A percentile compares a stretch with the other conserved stretches of the same genome.
phyloP scores from a whole-genome alignment of 1,139 yeast species.

The Taphrina confusa region DNA sequence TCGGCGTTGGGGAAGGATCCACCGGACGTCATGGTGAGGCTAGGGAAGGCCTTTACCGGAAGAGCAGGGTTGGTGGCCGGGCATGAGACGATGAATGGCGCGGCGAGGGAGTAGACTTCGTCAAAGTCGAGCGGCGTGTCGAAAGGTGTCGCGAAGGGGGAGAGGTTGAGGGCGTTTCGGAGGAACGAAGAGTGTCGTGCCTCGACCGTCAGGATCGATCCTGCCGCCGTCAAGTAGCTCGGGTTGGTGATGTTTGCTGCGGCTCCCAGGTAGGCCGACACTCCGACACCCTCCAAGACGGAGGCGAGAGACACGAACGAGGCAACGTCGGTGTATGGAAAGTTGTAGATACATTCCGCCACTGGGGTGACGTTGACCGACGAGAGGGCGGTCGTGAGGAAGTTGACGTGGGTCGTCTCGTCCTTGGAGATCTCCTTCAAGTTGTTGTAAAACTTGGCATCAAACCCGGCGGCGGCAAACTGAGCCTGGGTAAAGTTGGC shows the following conservation, averaged over 20 bases:
- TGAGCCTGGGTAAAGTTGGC: slow-evolving; percentile 36
- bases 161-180: slow-evolving; percentile 36
- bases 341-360: slow-evolving; percentile 39
- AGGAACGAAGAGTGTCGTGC: slow-evolving; percentile 39
- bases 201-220: slow-evolving; percentile 39
- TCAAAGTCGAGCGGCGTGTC: slow-evolving; percentile 36
- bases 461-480: slow-evolving; percentile 39
- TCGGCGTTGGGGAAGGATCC: slow-evolving; percentile 22
- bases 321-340: slow-evolving; percentile 35
- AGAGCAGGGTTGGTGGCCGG: slow-evolving; percentile 38
- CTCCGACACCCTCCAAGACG: slow-evolving; percentile 39
- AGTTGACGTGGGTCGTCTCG: slow-evolving; percentile 35
- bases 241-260: slow-evolving; percentile 26
- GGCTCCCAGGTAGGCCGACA: slow-evolving; percentile 40
- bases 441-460: slow-evolving; percentile 37
- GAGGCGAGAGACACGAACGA: slow-evolving; percentile 39
- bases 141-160: slow-evolving; percentile 34
- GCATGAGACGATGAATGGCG: slow-evolving; percentile 39
- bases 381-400: slow-evolving; percentile 25
- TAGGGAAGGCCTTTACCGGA: slow-evolving; percentile 40
- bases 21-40: slow-evolving; percentile 35
- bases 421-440: slow-evolving; percentile 38
- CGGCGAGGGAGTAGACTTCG: slow-evolving; percentile 37
- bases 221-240: slow-evolving; percentile 39
- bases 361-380: slow-evolving; percentile 36